These are phyloP conservation scores for Metschnikowia kofuensis DNA, from an alignment of 805 yeast genomes.

Conservation along the genomic window DNA sequence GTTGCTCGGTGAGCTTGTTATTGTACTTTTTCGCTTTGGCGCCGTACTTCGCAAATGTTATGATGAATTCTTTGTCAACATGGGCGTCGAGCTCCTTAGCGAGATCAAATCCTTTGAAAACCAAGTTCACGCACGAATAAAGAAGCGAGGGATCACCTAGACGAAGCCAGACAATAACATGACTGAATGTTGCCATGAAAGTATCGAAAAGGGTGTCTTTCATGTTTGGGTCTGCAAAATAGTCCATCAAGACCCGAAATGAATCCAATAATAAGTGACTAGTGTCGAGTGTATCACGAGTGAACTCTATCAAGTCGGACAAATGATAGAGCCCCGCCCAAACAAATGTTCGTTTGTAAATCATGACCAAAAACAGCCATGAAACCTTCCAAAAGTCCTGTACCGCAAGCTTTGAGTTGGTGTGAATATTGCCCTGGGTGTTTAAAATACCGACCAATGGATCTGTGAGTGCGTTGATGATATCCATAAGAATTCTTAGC, in stretches of 20 bases:
- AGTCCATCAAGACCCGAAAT: conserved; percentile 43
- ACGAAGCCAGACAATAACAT: conserved; percentile 77
- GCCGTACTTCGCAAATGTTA: conserved; percentile 60
- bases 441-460: conserved; percentile 59
- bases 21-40: conserved; percentile 63
- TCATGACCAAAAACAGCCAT: conserved; percentile 72
- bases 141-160: conserved; percentile 75
- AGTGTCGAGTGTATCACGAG: conserved; percentile 70
- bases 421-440: conserved; percentile 11
- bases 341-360: conserved; percentile 60
- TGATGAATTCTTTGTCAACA: conserved; percentile 52
- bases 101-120: conserved; percentile 62
- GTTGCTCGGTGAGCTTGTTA: conserved; percentile 66
- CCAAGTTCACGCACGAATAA: conserved; percentile 68
- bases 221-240: conserved; percentile 10
- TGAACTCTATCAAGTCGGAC: conserved; percentile 66
- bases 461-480: conserved; percentile 58
- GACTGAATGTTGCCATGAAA: conserved; percentile 60
- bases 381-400: conserved; percentile 59
- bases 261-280: conserved; percentile 68
- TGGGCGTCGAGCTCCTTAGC: conserved; percentile 52
- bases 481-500: conserved; percentile 72
- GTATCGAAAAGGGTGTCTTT: conserved; percentile 40
- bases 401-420: conserved; percentile 20
- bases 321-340: conserved; percentile 73